These are phyloP conservation scores for Entonaema liquescens DNA, from an alignment of 495 filamentous ascomycete species.

Conservation along the genomic window DNA sequence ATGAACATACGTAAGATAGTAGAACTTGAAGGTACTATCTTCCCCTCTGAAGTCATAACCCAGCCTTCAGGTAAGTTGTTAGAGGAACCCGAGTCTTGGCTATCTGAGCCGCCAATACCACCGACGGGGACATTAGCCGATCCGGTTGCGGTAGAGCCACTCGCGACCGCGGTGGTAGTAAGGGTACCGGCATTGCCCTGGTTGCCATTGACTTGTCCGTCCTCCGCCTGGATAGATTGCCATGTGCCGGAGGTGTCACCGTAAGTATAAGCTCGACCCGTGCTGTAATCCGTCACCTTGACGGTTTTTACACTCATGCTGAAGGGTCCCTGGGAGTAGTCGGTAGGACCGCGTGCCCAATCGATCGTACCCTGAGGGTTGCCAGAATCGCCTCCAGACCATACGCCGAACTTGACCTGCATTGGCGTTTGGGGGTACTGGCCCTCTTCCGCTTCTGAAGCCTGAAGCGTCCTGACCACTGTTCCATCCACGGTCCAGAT, in stretches of 20 bases:
- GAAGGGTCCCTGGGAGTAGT: conserved; percentile 83
- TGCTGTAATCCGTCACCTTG: conserved; percentile 87
- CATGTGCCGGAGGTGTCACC: conserved; percentile 77
- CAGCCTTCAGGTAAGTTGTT: conserved; percentile 63
- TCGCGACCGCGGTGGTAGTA: conserved; percentile 56
- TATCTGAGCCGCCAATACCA: conserved; percentile 67
- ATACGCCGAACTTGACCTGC: conserved; percentile 84
- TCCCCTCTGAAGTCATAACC: conserved; percentile 76
- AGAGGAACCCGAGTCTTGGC: conserved; percentile 25
- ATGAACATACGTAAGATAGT: conserved; percentile 57
- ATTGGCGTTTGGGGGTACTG: conserved; percentile 94
- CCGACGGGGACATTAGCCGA: conserved; percentile 62
- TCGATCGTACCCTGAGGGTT: conserved; percentile 80
- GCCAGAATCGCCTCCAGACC: conserved; percentile 82
- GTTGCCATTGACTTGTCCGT: conserved; percentile 69
- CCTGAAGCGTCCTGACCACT: conserved; percentile 71
- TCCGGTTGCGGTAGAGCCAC: conserved; percentile 49
- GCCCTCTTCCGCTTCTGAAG: conserved; percentile 63
- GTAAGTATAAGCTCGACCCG: conserved; percentile 83
- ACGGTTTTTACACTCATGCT: conserved; percentile 83
- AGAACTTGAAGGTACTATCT: conserved; percentile 67
- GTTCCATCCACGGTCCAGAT: conserved; percentile 83
- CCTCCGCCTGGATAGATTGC: conserved; percentile 65
- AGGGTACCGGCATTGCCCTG: conserved; percentile 58
- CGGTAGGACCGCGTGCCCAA: conserved; percentile 86